A percentile compares a stretch with the other conserved stretches of the same genome.
phyloP scores from a whole-genome alignment of 2,329 filamentous ascomycete genomes.

The Fusarium secorum region DNA sequence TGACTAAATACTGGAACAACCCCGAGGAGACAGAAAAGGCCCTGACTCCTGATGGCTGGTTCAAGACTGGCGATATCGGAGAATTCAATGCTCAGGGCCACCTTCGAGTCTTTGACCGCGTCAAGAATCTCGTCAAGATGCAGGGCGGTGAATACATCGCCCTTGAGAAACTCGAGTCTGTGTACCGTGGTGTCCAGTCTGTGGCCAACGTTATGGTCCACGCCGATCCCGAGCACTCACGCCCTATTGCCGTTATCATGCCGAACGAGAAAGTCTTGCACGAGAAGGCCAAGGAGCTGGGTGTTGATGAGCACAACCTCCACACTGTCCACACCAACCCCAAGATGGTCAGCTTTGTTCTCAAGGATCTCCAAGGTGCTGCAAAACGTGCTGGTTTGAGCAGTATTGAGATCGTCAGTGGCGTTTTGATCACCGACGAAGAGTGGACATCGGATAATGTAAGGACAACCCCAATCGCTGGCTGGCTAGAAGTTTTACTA shows the following conservation, averaged over 20 bases:
- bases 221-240: slow-evolving; percentile 75
- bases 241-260: slow-evolving; percentile 83
- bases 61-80: slow-evolving; percentile 95
- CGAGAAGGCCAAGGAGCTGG: slow-evolving; percentile 66
- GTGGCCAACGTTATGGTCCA: slow-evolving; percentile 90
- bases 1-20: slow-evolving; percentile 83
- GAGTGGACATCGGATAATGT: slow-evolving; percentile 89
- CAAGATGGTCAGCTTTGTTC: slow-evolving; percentile 67
- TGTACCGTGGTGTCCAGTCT: slow-evolving; percentile 82
- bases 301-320: slow-evolving; percentile 72
- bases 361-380: slow-evolving; percentile 72
- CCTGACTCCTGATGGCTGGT: slow-evolving; percentile 88
- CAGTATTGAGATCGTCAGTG: slow-evolving; percentile 77
- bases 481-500: slow-evolving; percentile 15
- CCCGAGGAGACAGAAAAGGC: slow-evolving; percentile 83
- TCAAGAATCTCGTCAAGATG: slow-evolving; percentile 98
- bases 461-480: slow-evolving; percentile 52
- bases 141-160: slow-evolving; percentile 96
- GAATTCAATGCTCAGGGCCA: slow-evolving; percentile 84
- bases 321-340: slow-evolving; percentile 72
- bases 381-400: slow-evolving; percentile 72
- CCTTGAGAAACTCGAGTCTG: slow-evolving; percentile 91
- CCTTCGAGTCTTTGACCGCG: slow-evolving; percentile 87
- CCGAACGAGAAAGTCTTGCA: slow-evolving; percentile 70
- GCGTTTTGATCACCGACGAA: slow-evolving; percentile 80